Percentiles rank a stretch among this genome's conserved stretches.
Evolutionary conservation across 257 asterid genomes (phyloP).

Genomic region (Nicotiana sylvestris): DNA sequence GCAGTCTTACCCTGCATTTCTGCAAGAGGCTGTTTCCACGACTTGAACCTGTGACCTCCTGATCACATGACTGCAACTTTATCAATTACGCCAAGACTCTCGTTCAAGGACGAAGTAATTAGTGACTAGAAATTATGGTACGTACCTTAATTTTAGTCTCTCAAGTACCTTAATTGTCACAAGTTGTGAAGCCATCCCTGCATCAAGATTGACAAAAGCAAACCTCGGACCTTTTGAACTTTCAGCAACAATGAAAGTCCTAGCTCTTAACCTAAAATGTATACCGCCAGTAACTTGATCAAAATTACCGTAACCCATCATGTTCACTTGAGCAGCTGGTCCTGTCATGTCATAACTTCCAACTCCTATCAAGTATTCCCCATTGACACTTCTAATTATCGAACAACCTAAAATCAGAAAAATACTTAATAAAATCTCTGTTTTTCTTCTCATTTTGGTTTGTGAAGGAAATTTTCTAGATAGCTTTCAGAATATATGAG

Average conservation of each 20-base stretch:
- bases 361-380: slow-evolving; percentile 47
- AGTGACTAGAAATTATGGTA: background rate
- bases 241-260: slow-evolving; percentile 46
- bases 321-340: slow-evolving; percentile 65
- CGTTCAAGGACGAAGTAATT: background rate
- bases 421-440: background rate
- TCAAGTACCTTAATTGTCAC: slow-evolving; percentile 52
- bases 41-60: no score
- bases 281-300: slow-evolving; percentile 49
- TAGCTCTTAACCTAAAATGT: slow-evolving; percentile 52
- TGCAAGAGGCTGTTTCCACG: no score
- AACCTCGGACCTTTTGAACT: slow-evolving; percentile 27
- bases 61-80: no score
- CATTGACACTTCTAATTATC: slow-evolving; percentile 13
- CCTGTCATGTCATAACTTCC: slow-evolving; percentile 71
- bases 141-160: slow-evolving; percentile 42
- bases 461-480: background rate
- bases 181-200: slow-evolving; percentile 68
- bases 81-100: no score
- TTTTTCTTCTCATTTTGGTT: slow-evolving; percentile 24
- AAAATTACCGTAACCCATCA: slow-evolving; percentile 65
- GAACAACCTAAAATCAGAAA: background rate
- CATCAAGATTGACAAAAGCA: slow-evolving; percentile 56
- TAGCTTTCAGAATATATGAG: background rate
- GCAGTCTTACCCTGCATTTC: no score